These are phyloP conservation scores for Euphrasia arctica DNA, from an alignment of 305 asterid species.

Conservation along the genomic window DNA sequence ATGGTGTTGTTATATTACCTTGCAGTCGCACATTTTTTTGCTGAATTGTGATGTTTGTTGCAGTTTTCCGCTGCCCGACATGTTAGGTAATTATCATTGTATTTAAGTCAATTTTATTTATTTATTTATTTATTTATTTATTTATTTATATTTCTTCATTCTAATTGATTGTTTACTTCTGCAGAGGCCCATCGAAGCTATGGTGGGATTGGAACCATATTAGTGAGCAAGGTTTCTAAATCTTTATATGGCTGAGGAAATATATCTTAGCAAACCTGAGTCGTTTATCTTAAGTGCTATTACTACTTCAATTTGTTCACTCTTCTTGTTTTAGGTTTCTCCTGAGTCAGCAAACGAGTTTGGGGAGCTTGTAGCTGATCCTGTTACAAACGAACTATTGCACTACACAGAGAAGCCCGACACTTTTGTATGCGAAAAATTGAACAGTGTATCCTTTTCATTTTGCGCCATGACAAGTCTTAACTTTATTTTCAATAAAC, in stretches of 20 bases:
- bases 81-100: slow-evolving; percentile 50
- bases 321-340: slow-evolving; percentile 53
- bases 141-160: background rate
- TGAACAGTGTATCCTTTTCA: background rate
- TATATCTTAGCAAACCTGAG: background rate
- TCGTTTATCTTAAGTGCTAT: background rate
- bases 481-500: slow-evolving; percentile 20
- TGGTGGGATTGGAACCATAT: slow-evolving; percentile 82
- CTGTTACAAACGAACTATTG: slow-evolving; percentile 69
- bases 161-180: slow-evolving; percentile 23
- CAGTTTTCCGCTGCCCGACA: slow-evolving; percentile 69
- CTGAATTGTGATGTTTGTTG: slow-evolving; percentile 81
- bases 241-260: background rate
- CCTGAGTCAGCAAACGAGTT: slow-evolving; percentile 83
- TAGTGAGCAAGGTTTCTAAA: slow-evolving; percentile 71
- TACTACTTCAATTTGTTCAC: background rate
- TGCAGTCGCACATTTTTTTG: slow-evolving; percentile 71
- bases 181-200: slow-evolving; percentile 83
- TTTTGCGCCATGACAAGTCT: background rate
- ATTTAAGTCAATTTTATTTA: background rate
- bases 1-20: slow-evolving; percentile 24
- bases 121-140: background rate
- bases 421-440: slow-evolving; percentile 62
- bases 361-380: slow-evolving; percentile 89
- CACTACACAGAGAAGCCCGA: slow-evolving; percentile 94